These are phyloP conservation scores for Tothia fuscella DNA, from an alignment of 2,329 filamentous ascomycete species.

Conservation along the genomic window DNA sequence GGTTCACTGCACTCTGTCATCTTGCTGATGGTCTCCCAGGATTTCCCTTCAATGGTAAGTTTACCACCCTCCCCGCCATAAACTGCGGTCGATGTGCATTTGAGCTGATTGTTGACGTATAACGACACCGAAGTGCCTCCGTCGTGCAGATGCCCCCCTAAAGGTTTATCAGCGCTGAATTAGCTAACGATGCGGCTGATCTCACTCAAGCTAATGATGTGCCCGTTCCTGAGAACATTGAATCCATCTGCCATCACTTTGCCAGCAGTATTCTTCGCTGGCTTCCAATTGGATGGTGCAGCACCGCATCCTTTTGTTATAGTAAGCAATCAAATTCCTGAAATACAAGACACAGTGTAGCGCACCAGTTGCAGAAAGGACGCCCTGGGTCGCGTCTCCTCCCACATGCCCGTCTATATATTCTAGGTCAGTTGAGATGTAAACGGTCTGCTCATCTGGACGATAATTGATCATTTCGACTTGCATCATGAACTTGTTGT, in stretches of 20 bases:
- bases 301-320: no score
- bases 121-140: neutral
- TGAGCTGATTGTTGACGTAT: neutral
- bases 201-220: no score
- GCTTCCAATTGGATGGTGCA: no score
- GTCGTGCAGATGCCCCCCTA: no score
- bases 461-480: conserved; percentile 9
- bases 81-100: neutral
- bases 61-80: neutral
- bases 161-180: no score
- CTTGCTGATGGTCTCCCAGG: neutral
- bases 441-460: neutral
- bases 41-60: neutral
- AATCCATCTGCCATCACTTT: neutral
- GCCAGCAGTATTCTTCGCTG: neutral
- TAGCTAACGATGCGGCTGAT: no score
- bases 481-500: conserved; percentile 7
- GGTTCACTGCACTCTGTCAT: neutral
- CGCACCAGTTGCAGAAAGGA: conserved; percentile 1
- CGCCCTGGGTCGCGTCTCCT: neutral
- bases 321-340: no score
- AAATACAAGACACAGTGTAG: neutral
- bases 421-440: conserved; percentile 7
- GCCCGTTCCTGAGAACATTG: neutral
- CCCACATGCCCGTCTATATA: conserved; percentile 6